A percentile compares a stretch with the other conserved stretches of the same genome.
These are phyloP conservation scores for Didymella lethalis DNA, from an alignment of 2,329 filamentous ascomycete species.

Conservation along the genomic window DNA sequence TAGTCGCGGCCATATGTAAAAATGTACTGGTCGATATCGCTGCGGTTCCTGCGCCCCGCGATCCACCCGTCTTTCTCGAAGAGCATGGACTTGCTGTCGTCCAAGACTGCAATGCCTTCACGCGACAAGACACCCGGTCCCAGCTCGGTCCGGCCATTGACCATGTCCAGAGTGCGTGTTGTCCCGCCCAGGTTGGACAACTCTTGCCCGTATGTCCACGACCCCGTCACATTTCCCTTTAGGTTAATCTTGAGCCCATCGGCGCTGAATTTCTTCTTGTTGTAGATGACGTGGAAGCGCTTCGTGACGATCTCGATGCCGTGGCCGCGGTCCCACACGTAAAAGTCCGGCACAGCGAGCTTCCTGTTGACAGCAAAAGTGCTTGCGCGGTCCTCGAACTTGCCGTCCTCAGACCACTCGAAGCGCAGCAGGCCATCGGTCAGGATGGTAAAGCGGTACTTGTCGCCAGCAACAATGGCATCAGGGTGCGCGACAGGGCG, in stretches of 20 bases:
- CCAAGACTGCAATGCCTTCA: slow-evolving; percentile 61
- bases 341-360: slow-evolving; percentile 59
- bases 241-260: slow-evolving; percentile 59
- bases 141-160: slow-evolving; percentile 60
- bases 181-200: slow-evolving; percentile 58
- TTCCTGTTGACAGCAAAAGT: slow-evolving; percentile 67
- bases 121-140: slow-evolving; percentile 61
- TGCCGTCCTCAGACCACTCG: slow-evolving; percentile 67
- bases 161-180: slow-evolving; percentile 63
- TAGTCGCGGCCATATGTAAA: slow-evolving; percentile 68
- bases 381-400: slow-evolving; percentile 69
- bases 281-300: slow-evolving; percentile 65
- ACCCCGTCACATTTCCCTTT: slow-evolving; percentile 54
- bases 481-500: slow-evolving; percentile 56
- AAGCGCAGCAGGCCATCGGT: slow-evolving; percentile 65
- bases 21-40: slow-evolving; percentile 66
- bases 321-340: slow-evolving; percentile 56
- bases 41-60: slow-evolving; percentile 56
- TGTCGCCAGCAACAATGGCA: slow-evolving; percentile 56
- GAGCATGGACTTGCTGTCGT: slow-evolving; percentile 65
- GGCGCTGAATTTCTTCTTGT: slow-evolving; percentile 64
- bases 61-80: slow-evolving; percentile 64
- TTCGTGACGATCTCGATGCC: slow-evolving; percentile 64
- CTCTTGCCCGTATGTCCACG: slow-evolving; percentile 62
- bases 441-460: slow-evolving; percentile 68